Percentiles rank a stretch among this genome's conserved stretches.
Conservation (phyloP, 1,284 basidiomycete species). For the Cutaneotrichosporon sp. region DNA sequence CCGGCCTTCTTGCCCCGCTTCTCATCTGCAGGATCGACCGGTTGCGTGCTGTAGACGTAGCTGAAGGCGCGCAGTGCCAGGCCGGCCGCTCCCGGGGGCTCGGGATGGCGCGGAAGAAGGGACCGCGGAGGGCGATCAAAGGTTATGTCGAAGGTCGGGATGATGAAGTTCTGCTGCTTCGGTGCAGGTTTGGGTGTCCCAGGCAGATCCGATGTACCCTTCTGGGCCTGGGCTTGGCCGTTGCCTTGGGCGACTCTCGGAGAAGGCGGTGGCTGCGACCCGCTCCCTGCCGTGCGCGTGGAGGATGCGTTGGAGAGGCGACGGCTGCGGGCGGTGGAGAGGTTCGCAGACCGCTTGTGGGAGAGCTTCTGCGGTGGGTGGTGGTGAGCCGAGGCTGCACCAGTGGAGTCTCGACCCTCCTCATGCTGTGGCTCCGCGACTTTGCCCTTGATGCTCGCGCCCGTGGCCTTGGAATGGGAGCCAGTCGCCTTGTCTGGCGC, state of each 20-base stretch:
- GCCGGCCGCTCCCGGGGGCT: slow-evolving; percentile 30
- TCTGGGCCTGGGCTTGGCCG: slow-evolving; percentile 10
- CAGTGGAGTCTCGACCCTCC: not conserved
- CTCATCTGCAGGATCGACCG: slow-evolving; percentile 46
- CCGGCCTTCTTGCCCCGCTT: slow-evolving; percentile 50
- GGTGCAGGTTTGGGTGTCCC: slow-evolving; percentile 30
- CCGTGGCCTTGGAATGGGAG: not conserved
- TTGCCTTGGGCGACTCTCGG: not conserved
- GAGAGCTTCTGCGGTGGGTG: not conserved
- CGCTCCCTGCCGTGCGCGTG: slow-evolving; percentile 8
- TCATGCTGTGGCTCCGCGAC: not conserved
- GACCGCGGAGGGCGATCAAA: slow-evolving; percentile 78
- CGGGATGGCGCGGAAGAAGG: slow-evolving; percentile 57
- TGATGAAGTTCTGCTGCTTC: slow-evolving; percentile 71
- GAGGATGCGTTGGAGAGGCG: slow-evolving; percentile 35
- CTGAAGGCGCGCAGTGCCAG: slow-evolving; percentile 47
- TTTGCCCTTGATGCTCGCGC: not conserved
- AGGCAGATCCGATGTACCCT: slow-evolving; percentile 32
- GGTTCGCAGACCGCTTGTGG: slow-evolving; percentile 28
- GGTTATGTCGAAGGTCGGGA: slow-evolving; percentile 86
- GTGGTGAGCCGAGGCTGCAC: not conserved
- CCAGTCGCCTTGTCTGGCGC: not conserved
- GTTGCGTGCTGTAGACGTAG: slow-evolving; percentile 43
- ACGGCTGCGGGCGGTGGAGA: slow-evolving; percentile 30
- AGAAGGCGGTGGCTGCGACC: not conserved